phyloP scores from a whole-genome alignment of 139 green algal genomes.

The Chlamydomonas schloesseri region DNA sequence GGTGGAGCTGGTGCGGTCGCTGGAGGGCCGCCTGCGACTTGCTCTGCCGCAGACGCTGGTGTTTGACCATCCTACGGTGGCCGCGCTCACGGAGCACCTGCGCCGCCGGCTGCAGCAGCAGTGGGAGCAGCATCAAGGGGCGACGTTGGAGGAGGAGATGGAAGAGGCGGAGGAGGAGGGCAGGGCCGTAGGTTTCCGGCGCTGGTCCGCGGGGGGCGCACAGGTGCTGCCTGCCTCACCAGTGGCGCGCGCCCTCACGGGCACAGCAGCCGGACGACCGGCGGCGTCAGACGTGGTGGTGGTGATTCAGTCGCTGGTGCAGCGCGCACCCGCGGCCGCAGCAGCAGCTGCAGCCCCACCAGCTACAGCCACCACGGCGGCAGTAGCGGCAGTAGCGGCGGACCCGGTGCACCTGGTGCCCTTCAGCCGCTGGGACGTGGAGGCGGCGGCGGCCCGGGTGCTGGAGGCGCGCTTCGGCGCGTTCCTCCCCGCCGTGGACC shows the following conservation, averaged over 20 bases:
- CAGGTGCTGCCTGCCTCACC: too few species aligned
- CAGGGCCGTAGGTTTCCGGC: too few species aligned
- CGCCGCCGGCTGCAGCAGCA: background rate
- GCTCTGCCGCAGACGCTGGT: constrained; percentile 70
- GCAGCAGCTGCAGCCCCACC: background rate
- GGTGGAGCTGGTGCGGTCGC: constrained; percentile 79
- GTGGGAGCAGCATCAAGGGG: background rate
- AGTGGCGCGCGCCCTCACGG: too few species aligned
- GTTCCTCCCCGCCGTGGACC: constrained; percentile 64
- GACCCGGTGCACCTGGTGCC: constrained; percentile 50
- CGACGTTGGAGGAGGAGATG: too few species aligned
- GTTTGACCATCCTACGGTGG: constrained; percentile 67
- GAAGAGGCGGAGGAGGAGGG: too few species aligned
- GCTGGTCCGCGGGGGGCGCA: too few species aligned
- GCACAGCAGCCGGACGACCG: too few species aligned
- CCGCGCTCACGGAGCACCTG: constrained; percentile 25
- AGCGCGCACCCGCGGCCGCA: background rate
- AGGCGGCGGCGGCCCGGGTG: background rate
- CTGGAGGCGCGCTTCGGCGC: constrained; percentile 62
- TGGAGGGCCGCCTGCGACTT: constrained; percentile 57
- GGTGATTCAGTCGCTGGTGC: constrained; percentile 25
- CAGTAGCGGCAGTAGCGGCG: background rate
- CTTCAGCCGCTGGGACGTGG: constrained; percentile 73
- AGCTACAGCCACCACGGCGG: too few species aligned
- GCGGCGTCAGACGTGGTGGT: background rate